Base-by-base conservation (phyloP, 768 basidiomycete species). In the Boletus insuetus region DNA sequence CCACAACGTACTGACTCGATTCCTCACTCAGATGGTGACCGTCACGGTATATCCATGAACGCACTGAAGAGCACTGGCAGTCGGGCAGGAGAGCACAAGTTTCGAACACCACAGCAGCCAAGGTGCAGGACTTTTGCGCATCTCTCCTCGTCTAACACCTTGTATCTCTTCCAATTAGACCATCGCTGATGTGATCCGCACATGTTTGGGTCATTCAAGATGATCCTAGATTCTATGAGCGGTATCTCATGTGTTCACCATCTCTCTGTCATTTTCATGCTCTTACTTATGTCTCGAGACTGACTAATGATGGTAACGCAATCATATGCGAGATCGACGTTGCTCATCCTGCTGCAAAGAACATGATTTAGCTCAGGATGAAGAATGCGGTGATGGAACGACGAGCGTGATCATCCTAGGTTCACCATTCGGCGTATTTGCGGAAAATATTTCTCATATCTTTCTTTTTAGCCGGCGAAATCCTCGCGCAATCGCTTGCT, bases 271-370 rank as follows among this genome's bases (percentile, higher is more conserved):
- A 2, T 22, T 19, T 46, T 41, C 46, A 22, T 37, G 35, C 34
- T 12, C 49, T 17, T 37, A 24, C 8, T 62, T 14, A 53, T 32
- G 13, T 38, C 17, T 29, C 8, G 60, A 97, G 95, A 59, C 77
- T 98, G n/a, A 98, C 97, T 3, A 98, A 98, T 71, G 96, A 99
- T 66, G 97, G 97, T n/a, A 98, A 99, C 66, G 95, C 97, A 3
- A 98, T 99, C 59, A 77, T 98, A 39, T 87, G 97, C 49, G 97
- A 99, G 73, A 99, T 98, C 62, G 97, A 99, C 63, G 97, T 99
- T 31, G 94, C 95, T 2, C 97, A 99, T 65, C 97, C 96, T 4
- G 97, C 97, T 26, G 96, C 97, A 22, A 99, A 98, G 78, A 97
- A 95, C 63, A 98, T 99, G 95, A 97, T 99, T 60, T 96, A 99